A percentile compares a stretch with the other conserved stretches of the same genome.
These are phyloP conservation scores for Cercospora sesami DNA, from an alignment of 2,329 filamentous ascomycete species.

Conservation along the genomic window DNA sequence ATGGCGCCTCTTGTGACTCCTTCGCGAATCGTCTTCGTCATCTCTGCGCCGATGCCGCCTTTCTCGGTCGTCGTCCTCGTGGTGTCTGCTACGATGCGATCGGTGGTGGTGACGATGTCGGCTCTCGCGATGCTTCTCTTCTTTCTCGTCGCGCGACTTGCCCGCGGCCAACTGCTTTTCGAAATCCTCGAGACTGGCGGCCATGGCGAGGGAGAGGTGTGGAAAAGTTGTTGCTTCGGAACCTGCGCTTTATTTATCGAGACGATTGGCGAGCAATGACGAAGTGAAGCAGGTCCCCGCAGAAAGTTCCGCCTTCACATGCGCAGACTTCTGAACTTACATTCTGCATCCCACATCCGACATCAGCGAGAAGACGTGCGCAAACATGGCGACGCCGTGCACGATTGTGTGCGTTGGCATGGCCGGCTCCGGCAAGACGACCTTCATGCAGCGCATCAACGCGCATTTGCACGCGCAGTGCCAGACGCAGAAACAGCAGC, in stretches of 20 bases:
- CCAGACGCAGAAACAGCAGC: constrained; percentile 53
- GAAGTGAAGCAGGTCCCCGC: constrained; percentile 5
- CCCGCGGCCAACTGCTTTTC: constrained; percentile 72
- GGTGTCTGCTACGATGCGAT: constrained; percentile 44
- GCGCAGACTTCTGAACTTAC: constrained; percentile 4
- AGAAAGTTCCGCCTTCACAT: constrained; percentile 15
- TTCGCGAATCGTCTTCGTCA: background rate
- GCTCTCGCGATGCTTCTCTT: constrained; percentile 59
- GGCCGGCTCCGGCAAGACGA: constrained; percentile 99
- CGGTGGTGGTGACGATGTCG: constrained; percentile 42
- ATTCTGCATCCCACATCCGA: background rate
- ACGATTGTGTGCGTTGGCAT: constrained; percentile 94
- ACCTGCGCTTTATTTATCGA: background rate
- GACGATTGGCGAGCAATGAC: background rate
- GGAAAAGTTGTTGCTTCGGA: background rate
- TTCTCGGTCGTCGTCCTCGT: constrained; percentile 49
- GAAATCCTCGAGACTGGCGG: constrained; percentile 69
- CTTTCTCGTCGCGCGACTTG: constrained; percentile 53
- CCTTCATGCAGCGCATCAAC: constrained; percentile 98
- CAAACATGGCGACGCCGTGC: constrained; percentile 55
- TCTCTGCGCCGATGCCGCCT: constrained; percentile 45
- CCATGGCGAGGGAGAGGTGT: background rate
- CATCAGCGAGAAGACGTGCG: background rate
- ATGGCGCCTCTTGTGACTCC: constrained; percentile 36
- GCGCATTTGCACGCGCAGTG: constrained; percentile 72